Evolutionary conservation across 257 asterid genomes (phyloP), one percentile per base, ranked within the genome.

Genomic region (Capsicum chinense): DNA sequence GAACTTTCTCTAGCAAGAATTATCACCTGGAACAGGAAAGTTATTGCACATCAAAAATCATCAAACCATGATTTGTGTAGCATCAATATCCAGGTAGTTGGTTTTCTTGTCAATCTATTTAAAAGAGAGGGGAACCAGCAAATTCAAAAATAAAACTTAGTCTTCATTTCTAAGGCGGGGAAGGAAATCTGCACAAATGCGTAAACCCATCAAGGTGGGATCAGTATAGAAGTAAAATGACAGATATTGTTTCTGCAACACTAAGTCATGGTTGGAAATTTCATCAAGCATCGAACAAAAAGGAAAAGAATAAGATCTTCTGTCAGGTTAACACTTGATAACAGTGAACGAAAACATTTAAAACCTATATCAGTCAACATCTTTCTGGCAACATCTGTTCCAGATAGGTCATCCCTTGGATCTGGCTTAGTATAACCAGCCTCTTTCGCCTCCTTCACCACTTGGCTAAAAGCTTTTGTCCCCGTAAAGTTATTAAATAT

Each of bases 371-470:
- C 21, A 63, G 78, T 14, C 21, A 58, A 67, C 92, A 97, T 98
- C 98, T 97, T 97, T 87, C 99, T 90, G 83, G 99, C 99, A 71
- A 97, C 99, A 79, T 97, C 99, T 2, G 95, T 93, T 86, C 99
- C 99, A 64, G 99, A 93, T 84, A 97, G 88, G 89, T 97, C 99
- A 83, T 97, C 99, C 88, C 99, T 91, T 21, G 99, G 99, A 88
- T 97, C 99, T 63, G 99, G 99, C 88, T 97, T 98, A 15, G 99
- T 97, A 90, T 93, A 97, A 82, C 99, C 99, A 60, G 98, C 95
- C 81, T 83, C 93, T 87, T 93, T 97, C 54, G 99, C 99, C 89
- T 82, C 99, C 90, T 90, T 90, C 83, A 97, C 99, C 86, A 93
- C 99, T 52, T 97, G 98, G 89, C 98, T 97, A 87, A 97, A 97